Base-by-base conservation (phyloP, 176 grass and related monocot genomes). In the Hordeum vulgare region DNA sequence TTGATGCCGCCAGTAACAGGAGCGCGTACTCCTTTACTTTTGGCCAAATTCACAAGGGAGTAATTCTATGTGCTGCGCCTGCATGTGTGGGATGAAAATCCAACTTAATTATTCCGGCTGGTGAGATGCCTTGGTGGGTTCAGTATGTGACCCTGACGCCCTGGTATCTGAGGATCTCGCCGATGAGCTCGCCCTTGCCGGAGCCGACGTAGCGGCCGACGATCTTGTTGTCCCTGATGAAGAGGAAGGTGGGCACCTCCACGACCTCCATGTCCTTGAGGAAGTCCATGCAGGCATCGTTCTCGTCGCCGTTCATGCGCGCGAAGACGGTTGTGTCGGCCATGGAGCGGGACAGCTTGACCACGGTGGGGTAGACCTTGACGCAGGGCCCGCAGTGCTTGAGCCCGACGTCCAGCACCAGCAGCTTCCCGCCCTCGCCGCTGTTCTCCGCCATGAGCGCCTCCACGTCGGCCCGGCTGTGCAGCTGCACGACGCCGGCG, bases 301-400 rank as follows among this genome's bases (percentile, higher is more conserved):
- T 98, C 91, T 98, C 93, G 60, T 98, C 93, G 20, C 96, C 93
- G 83, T 96, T 98, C 96, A 98, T 96, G 51, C 93, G 86, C 6
- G 96, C 96, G 84, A 98, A 98, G 9, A 95, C 91, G 11, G 87
- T 86, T 12, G 80, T 86, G 36, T 90, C 96, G 5, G 83, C 93
- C 93, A 95, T 98, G 53, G 89, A 83, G 5, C 73, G 61, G 3
- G 91, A 96, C 49, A 98, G 85, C 87, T 96, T 98, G 6, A 98
- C 24, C 7, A 98, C 93, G 40, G 96, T 96, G 5, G 96, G 93
- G 85, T 98, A 98, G 47, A 98, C 96, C 96, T 96, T 98, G 26
- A 95, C 93, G 80, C 93, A 98, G 2, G 96, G 96, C 9, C 96
- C 96, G 81, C 96, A 98, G 60, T 89, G 80, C 89, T 98, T 98